phyloP scores from a whole-genome alignment of 2,329 filamentous ascomycete species.

The Fusarium sp. region DNA sequence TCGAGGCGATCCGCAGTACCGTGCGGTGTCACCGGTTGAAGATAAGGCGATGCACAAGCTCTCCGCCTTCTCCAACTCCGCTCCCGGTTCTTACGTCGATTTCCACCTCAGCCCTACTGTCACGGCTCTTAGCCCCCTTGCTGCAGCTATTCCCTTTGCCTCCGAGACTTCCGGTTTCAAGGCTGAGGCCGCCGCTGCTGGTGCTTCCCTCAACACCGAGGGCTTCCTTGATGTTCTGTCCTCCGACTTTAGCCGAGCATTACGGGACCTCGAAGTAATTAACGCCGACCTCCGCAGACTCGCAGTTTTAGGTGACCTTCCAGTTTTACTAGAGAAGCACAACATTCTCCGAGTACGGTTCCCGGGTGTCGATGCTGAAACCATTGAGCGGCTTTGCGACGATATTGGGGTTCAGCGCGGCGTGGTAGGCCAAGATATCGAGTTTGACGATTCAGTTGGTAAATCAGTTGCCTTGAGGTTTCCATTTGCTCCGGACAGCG shows the following conservation, averaged over 20 bases:
- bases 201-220: conserved; percentile 80
- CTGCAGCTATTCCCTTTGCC: conserved; percentile 64
- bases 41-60: conserved; percentile 79
- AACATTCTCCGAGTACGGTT: conserved; percentile 85
- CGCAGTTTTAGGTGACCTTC: conserved; percentile 83
- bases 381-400: conserved; percentile 85
- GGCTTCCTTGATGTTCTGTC: conserved; percentile 88
- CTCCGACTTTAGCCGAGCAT: conserved; percentile 86
- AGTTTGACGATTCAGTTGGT: conserved; percentile 77
- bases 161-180: conserved; percentile 60
- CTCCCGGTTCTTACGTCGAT: conserved; percentile 86
- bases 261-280: conserved; percentile 85
- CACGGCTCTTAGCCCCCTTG: conserved; percentile 84
- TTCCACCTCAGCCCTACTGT: conserved; percentile 91
- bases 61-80: conserved; percentile 66
- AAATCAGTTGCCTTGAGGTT: conserved; percentile 83
- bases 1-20: conserved; percentile 83
- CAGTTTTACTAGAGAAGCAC: conserved; percentile 77
- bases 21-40: conserved; percentile 79
- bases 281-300: conserved; percentile 86
- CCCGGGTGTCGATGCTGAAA: conserved; percentile 87
- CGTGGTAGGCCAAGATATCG: conserved; percentile 79
- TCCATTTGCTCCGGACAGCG: conserved; percentile 79
- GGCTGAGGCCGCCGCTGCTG: conserved; percentile 56
- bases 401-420: conserved; percentile 89